Evolutionary conservation across 2,329 filamentous ascomycete species (phyloP).

Genomic region (Penicillium brasilianum): DNA sequence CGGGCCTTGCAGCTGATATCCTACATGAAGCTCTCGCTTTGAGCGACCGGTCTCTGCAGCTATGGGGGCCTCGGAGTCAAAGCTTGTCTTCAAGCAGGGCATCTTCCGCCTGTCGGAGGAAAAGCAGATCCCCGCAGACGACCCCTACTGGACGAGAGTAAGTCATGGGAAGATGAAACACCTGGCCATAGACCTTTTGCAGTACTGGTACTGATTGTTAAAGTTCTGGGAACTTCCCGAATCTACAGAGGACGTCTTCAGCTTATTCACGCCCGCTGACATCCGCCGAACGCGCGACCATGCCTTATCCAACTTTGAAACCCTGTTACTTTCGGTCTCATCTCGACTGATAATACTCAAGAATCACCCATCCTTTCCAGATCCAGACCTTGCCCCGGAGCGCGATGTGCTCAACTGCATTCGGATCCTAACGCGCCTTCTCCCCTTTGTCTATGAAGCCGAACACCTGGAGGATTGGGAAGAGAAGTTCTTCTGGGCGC

Average conservation of each 20-base stretch:
- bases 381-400: conserved; percentile 80
- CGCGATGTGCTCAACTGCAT: conserved; percentile 94
- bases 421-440: conserved; percentile 81
- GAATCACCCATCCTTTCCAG: conserved; percentile 88
- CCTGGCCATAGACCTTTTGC: not conserved
- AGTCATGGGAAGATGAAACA: conserved; percentile 43
- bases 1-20: conserved; percentile 2
- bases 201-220: conserved; percentile 27
- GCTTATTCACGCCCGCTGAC: conserved; percentile 85
- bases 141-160: conserved; percentile 92
- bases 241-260: conserved; percentile 94
- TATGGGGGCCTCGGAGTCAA: conserved; percentile 98
- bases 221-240: conserved; percentile 98
- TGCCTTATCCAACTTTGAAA: conserved; percentile 86
- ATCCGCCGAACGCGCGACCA: conserved; percentile 86
- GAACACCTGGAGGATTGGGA: conserved; percentile 85
- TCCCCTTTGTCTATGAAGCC: conserved; percentile 91
- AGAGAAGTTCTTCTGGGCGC: conserved; percentile 88
- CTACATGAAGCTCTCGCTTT: conserved; percentile 36
- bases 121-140: conserved; percentile 81
- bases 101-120: conserved; percentile 97
- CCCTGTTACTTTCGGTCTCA: conserved; percentile 81
- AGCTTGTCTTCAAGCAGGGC: conserved; percentile 97
- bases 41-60: conserved; percentile 37
- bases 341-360: conserved; percentile 80